These are phyloP conservation scores for Chaetomiaceae sp. DNA, from an alignment of 2,329 filamentous ascomycete species.

Conservation along the genomic window DNA sequence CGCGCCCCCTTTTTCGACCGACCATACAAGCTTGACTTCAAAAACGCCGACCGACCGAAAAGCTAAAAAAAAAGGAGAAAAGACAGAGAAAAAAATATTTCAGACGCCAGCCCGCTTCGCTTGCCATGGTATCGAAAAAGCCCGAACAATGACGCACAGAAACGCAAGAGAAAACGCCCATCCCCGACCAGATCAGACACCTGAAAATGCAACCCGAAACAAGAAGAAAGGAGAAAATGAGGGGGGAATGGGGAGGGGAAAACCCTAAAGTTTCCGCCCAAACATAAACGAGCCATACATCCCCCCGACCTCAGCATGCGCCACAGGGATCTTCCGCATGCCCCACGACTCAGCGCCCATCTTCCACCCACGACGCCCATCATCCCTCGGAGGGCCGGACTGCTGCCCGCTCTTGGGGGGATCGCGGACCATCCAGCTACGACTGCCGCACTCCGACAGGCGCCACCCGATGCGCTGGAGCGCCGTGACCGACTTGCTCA, in stretches of 20 bases:
- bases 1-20: too few species aligned
- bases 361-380: conserved; percentile 66
- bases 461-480: conserved; percentile 63
- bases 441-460: conserved; percentile 61
- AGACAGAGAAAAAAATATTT: neutral
- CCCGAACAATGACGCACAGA: conserved; percentile 7
- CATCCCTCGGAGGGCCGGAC: conserved; percentile 42
- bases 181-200: conserved; percentile 1
- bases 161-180: neutral
- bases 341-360: conserved; percentile 82
- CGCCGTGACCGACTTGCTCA: conserved; percentile 59
- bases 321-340: conserved; percentile 88
- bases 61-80: neutral
- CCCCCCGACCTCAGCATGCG: conserved; percentile 83
- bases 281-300: conserved; percentile 78
- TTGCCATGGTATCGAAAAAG: conserved; percentile 15
- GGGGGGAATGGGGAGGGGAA: too few species aligned
- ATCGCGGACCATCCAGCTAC: conserved; percentile 58
- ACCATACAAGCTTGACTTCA: too few species aligned
- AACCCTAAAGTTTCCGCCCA: conserved; percentile 50
- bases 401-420: conserved; percentile 1
- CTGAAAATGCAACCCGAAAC: neutral
- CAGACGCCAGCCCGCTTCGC: conserved; percentile 9
- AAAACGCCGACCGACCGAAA: too few species aligned
- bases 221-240: conserved; percentile 4